Percentiles rank a stretch among this genome's conserved stretches.
These are phyloP conservation scores for Teratosphaeria viscida DNA, from an alignment of 2,329 filamentous ascomycete species.

Conservation along the genomic window DNA sequence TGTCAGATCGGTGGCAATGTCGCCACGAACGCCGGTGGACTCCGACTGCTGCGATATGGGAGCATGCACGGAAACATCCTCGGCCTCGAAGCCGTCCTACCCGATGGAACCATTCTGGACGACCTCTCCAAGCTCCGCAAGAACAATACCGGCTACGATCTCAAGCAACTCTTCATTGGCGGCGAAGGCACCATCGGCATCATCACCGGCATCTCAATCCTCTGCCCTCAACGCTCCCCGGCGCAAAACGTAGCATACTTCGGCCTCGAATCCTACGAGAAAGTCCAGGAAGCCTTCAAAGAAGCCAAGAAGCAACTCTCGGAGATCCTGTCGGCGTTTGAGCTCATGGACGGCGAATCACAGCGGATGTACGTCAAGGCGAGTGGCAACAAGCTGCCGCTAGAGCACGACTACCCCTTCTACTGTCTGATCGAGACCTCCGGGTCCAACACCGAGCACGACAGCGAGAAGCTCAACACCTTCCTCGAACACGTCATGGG, in stretches of 20 bases:
- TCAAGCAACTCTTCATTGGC: constrained; percentile 95
- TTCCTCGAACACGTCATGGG: constrained; percentile 91
- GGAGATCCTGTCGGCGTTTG: constrained; percentile 94
- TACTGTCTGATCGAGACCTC: constrained; percentile 96
- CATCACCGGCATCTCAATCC: constrained; percentile 79
- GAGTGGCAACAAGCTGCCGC: constrained; percentile 65
- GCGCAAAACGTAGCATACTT: constrained; percentile 95
- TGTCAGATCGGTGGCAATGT: constrained; percentile 96
- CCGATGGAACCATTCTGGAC: constrained; percentile 84
- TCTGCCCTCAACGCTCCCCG: constrained; percentile 76
- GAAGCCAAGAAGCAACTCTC: constrained; percentile 84
- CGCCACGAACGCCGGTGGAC: constrained; percentile 85
- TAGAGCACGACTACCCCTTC: constrained; percentile 79
- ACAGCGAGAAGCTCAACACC: constrained; percentile 74
- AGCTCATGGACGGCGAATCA: constrained; percentile 83
- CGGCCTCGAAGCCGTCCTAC: constrained; percentile 84
- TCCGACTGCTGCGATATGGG: constrained; percentile 83
- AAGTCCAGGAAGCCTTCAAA: constrained; percentile 74
- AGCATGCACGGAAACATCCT: constrained; percentile 89
- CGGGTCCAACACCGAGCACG: constrained; percentile 87
- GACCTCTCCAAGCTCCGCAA: constrained; percentile 83
- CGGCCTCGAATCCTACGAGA: constrained; percentile 79
- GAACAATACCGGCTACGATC: constrained; percentile 97
- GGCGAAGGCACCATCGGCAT: constrained; percentile 91
- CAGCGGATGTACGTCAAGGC: constrained; percentile 68